These are phyloP conservation scores for Cutaneotrichosporon arboriforme DNA, from an alignment of 1,284 basidiomycete genomes.

Conservation along the genomic window DNA sequence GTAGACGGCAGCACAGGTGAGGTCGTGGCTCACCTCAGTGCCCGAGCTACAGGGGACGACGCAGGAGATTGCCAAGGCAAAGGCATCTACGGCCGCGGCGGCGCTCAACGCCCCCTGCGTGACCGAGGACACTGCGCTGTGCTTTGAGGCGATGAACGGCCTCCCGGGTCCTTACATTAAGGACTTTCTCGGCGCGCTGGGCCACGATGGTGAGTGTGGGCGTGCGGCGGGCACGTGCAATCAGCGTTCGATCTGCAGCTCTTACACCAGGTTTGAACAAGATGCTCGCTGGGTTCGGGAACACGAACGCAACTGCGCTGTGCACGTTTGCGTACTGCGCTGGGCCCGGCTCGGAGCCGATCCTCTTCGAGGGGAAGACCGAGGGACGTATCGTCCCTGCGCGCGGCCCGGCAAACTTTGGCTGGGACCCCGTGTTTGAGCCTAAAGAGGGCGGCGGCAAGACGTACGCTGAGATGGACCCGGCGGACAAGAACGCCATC, in stretches of 20 bases:
- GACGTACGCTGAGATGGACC: constrained; percentile 85
- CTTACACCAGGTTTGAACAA: constrained; percentile 67
- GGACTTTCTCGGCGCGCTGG: constrained; percentile 72
- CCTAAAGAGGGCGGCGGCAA: constrained; percentile 53
- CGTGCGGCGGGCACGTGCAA: background rate
- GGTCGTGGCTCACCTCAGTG: constrained; percentile 52
- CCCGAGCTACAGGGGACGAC: constrained; percentile 93
- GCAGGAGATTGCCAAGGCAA: constrained; percentile 80
- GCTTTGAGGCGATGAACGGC: constrained; percentile 80
- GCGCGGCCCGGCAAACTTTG: constrained; percentile 67
- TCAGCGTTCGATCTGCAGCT: background rate
- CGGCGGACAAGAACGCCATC: constrained; percentile 76
- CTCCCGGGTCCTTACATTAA: constrained; percentile 98
- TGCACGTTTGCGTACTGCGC: constrained; percentile 94
- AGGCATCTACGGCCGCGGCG: constrained; percentile 79
- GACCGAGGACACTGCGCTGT: constrained; percentile 94
- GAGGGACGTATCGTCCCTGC: constrained; percentile 82
- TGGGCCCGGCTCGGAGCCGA: constrained; percentile 65
- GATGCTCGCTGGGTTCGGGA: constrained; percentile 76
- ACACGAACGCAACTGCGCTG: constrained; percentile 75
- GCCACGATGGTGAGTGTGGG: constrained; percentile 61
- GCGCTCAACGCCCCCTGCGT: constrained; percentile 81
- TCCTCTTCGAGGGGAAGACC: constrained; percentile 89
- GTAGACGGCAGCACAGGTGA: too few species aligned
- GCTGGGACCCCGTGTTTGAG: constrained; percentile 94